phyloP scores from a whole-genome alignment of 2,329 filamentous ascomycete genomes.

The Pestalotiopsis sp. region DNA sequence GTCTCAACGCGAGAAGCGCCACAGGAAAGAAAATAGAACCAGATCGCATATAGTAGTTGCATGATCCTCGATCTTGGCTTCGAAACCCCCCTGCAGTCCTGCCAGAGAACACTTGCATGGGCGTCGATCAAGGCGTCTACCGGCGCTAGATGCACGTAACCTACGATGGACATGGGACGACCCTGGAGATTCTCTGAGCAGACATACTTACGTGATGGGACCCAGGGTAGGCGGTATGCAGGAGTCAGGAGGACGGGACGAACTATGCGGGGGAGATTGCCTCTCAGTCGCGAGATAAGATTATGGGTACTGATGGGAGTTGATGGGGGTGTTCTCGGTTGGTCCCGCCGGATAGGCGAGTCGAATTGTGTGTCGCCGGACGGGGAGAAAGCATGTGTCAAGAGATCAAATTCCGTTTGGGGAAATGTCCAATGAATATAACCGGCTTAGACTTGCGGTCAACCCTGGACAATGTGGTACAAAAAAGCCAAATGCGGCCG shows the following conservation, averaged over 20 bases:
- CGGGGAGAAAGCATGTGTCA: slow-evolving; percentile 7
- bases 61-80: background rate
- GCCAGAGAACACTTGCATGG: background rate
- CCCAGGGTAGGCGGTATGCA: background rate
- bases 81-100: background rate
- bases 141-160: background rate
- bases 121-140: background rate
- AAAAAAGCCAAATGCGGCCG: background rate
- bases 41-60: background rate
- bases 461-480: slow-evolving; percentile 6
- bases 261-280: background rate
- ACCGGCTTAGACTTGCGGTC: background rate
- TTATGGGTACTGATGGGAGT: background rate
- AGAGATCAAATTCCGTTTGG: slow-evolving; percentile 1
- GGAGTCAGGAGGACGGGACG: background rate
- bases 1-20: background rate
- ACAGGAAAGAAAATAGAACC: background rate
- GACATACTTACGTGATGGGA: background rate
- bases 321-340: background rate
- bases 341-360: slow-evolving; percentile 1
- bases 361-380: background rate
- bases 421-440: slow-evolving; percentile 9
- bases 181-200: background rate
- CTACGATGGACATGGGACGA: background rate
- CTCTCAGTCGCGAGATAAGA: background rate